Evolutionary conservation across 2,329 filamentous ascomycete genomes (phyloP).

Genomic region (Botryosphaeria dothidea): DNA sequence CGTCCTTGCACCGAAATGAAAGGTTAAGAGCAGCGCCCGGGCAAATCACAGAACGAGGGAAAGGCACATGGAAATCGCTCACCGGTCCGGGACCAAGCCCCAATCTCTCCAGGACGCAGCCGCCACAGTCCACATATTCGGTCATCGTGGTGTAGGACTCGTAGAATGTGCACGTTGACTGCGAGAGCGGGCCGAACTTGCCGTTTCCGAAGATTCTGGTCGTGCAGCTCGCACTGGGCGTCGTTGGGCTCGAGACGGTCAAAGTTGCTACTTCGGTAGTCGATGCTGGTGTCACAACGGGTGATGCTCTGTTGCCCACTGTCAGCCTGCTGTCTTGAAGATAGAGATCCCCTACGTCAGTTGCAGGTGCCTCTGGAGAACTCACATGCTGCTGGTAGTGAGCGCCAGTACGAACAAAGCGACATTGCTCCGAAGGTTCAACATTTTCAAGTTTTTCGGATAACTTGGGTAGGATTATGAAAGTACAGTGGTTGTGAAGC

Average conservation of each 20-base stretch:
- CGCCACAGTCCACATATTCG: slow-evolving; percentile 30
- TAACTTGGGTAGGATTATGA: no score
- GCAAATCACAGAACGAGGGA: not conserved
- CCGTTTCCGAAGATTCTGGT: not conserved
- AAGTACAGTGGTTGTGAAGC: no score
- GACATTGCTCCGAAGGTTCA: not conserved
- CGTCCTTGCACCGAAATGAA: not conserved
- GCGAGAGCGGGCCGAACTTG: slow-evolving; percentile 23
- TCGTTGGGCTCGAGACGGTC: not conserved
- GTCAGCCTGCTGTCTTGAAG: not conserved
- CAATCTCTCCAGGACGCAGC: slow-evolving; percentile 27
- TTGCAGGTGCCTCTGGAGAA: no score
- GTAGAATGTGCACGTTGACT: slow-evolving; percentile 28
- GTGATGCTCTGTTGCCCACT: not conserved
- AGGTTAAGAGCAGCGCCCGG: not conserved
- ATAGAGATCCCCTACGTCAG: no score
- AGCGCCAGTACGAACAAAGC: not conserved
- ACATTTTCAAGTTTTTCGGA: not conserved
- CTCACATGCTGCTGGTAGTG: not conserved
- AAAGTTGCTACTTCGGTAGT: not conserved
- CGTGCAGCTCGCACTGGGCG: not conserved
- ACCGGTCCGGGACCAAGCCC: slow-evolving; percentile 30
- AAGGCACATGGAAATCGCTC: not conserved
- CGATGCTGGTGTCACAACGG: not conserved
- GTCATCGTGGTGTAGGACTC: slow-evolving; percentile 28